Conservation (phyloP, 331 rosid species). For the Quercus phellos region DNA sequence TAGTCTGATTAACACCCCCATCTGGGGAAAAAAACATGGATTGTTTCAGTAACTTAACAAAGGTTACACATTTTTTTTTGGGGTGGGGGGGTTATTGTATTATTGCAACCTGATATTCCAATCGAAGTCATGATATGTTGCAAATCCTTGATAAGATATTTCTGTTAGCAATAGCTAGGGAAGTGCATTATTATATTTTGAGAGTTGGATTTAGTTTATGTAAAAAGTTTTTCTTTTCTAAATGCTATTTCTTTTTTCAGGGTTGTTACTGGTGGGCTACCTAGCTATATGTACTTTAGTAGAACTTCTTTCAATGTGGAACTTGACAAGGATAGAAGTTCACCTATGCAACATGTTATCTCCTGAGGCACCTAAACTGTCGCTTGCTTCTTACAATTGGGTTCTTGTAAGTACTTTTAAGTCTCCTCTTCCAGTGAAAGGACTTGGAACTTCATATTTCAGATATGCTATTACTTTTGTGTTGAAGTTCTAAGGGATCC, state of each 20-base stretch:
- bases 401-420: conserved; percentile 53
- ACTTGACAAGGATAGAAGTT: conserved; percentile 95
- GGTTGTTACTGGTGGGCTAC: conserved; percentile 54
- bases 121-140: not conserved
- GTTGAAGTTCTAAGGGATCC: not conserved
- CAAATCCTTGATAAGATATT: conserved; percentile 2
- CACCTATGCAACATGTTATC: conserved; percentile 82
- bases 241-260: conserved; percentile 36
- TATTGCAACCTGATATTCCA: not conserved
- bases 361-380: conserved; percentile 82
- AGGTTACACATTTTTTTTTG: not conserved
- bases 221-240: conserved; percentile 15
- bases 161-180: conserved; percentile 3
- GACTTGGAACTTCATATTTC: conserved; percentile 2
- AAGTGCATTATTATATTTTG: not conserved
- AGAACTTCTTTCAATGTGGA: conserved; percentile 95
- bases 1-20: no score
- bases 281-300: conserved; percentile 60
- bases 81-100: not conserved
- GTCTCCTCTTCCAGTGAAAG: conserved; percentile 7
- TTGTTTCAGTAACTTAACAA: not conserved
- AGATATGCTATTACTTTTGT: not conserved
- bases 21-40: not conserved
- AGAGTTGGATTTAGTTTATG: not conserved
- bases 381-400: conserved; percentile 85